Evolutionary conservation across 345 rosid species (phyloP).

Genomic region (Arabis hirsuta): DNA sequence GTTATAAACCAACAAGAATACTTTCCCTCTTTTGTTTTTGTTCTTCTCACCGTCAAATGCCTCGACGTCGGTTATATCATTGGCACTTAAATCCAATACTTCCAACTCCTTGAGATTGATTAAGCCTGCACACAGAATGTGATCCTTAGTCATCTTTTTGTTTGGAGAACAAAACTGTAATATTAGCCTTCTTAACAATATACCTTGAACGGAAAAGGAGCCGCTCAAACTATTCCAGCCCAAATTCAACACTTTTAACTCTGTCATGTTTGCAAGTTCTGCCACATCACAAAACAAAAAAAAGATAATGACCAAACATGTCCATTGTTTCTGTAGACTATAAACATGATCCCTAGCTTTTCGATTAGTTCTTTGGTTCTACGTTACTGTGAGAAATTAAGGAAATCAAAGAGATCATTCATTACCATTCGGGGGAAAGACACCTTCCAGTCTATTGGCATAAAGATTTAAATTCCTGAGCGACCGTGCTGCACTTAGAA

Average conservation of each 20-base stretch:
- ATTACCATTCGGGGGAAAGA: constrained; percentile 31
- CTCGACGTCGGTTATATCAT: constrained; percentile 17
- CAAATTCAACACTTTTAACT: no score
- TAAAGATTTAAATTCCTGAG: constrained; percentile 19
- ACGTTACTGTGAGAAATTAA: no score
- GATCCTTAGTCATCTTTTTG: background rate
- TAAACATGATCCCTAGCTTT: no score
- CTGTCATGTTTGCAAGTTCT: no score
- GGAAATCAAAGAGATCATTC: background rate
- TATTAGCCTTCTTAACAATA: no score
- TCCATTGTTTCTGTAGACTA: no score
- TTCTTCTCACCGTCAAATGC: background rate
- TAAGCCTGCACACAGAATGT: constrained; percentile 19
- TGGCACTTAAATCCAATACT: constrained; percentile 23
- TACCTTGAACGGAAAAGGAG: no score
- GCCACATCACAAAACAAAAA: background rate
- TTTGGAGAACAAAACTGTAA: no score
- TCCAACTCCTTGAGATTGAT: constrained; percentile 11
- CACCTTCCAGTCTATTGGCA: constrained; percentile 28
- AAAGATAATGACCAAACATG: no score
- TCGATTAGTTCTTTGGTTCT: no score
- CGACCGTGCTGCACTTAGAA: constrained; percentile 21
- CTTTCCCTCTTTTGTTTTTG: no score
- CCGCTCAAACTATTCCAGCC: no score
- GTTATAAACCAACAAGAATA: background rate